phyloP scores from a whole-genome alignment of 2,329 filamentous ascomycete genomes.

The Phaeomoniella chlamydospora region DNA sequence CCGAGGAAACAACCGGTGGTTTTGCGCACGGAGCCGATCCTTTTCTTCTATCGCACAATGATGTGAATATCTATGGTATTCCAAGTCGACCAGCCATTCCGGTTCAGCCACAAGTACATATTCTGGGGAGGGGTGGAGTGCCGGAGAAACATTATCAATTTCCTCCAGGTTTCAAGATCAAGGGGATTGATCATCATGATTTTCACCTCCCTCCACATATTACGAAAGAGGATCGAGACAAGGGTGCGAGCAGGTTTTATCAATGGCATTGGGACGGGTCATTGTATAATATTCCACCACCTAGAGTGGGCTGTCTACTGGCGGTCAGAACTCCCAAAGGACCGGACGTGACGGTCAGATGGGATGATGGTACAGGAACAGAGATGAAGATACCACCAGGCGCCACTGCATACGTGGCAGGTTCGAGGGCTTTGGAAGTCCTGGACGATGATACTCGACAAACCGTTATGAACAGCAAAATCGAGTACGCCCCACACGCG shows the following conservation, averaged over 20 bases:
- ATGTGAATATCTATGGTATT: conserved; percentile 20
- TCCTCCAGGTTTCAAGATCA: conserved; percentile 22
- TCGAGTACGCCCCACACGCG: conserved; percentile 21
- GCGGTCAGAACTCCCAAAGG: conserved; percentile 20
- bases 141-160: conserved; percentile 20
- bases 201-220: conserved; percentile 25
- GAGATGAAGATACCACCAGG: conserved; percentile 19
- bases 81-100: conserved; percentile 18
- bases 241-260: conserved; percentile 19
- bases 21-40: conserved; percentile 23
- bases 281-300: conserved; percentile 20
- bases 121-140: conserved; percentile 20
- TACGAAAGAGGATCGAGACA: conserved; percentile 16
- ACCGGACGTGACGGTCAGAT: conserved; percentile 14
- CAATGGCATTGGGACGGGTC: conserved; percentile 23
- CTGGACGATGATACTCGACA: conserved; percentile 14
- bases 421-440: conserved; percentile 12
- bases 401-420: conserved; percentile 19
- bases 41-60: conserved; percentile 16
- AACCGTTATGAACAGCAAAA: conserved; percentile 16
- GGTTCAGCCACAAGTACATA: conserved; percentile 22
- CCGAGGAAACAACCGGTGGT: conserved; percentile 19
- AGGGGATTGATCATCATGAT: conserved; percentile 21
- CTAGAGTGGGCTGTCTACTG: conserved; percentile 20
- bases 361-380: conserved; percentile 20